These are phyloP conservation scores for Xylariales sp. DNA, from an alignment of 2,329 filamentous ascomycete genomes.

Conservation along the genomic window DNA sequence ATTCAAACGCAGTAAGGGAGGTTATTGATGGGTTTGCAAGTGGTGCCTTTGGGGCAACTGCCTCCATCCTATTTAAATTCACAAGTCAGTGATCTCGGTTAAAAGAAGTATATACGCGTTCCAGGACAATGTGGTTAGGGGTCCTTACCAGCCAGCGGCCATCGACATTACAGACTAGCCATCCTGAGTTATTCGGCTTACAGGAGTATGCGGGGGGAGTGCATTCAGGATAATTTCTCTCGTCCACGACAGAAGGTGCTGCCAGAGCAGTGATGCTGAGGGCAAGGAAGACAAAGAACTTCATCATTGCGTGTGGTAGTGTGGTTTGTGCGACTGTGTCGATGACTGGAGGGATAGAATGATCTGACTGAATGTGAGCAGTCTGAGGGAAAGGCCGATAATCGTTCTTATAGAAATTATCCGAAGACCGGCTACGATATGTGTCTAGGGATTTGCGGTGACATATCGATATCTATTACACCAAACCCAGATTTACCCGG, in stretches of 20 bases:
- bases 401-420: too few relatives aligned
- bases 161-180: conserved; percentile 24
- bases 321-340: too few relatives aligned
- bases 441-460: too few relatives aligned
- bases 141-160: conserved; percentile 19
- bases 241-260: conserved; percentile 6
- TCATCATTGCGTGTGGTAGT: too few relatives aligned
- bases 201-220: conserved; percentile 19
- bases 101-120: too few relatives aligned
- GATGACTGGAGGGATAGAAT: too few relatives aligned
- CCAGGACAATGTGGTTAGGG: too few relatives aligned
- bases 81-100: conserved; percentile 4
- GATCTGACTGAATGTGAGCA: too few relatives aligned
- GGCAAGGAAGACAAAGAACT: conserved; percentile 17
- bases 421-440: too few relatives aligned
- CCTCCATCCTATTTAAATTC: conserved; percentile 18
- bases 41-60: conserved; percentile 14
- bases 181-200: conserved; percentile 21
- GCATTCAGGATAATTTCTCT: conserved; percentile 10
- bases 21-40: conserved; percentile 21
- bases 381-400: too few relatives aligned
- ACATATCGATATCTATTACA: too few relatives aligned
- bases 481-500: too few relatives aligned
- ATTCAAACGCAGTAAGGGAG: conserved; percentile 23
- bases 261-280: conserved; percentile 15